Evolutionary conservation across 2,329 filamentous ascomycete genomes (phyloP).

Genomic region (Cladophialophora yegresii): DNA sequence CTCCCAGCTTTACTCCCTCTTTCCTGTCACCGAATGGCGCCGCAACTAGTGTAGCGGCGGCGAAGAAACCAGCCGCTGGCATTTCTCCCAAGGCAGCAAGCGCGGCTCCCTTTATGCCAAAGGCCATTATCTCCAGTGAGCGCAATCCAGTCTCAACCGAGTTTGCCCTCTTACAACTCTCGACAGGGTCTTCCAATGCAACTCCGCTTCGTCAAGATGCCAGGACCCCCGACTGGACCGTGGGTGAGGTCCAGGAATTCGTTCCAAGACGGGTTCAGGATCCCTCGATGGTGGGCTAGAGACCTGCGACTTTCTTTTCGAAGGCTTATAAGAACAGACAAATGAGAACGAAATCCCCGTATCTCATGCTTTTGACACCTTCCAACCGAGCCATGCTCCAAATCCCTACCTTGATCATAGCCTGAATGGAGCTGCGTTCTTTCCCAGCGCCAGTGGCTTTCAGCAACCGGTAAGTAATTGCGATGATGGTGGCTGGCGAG

Average conservation of each 20-base stretch:
- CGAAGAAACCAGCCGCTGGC: slow-evolving; percentile 29
- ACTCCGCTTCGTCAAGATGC: slow-evolving; percentile 47
- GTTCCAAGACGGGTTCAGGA: slow-evolving; percentile 59
- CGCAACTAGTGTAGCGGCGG: slow-evolving; percentile 7
- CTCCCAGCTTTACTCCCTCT: slow-evolving; percentile 86
- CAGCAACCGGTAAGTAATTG: slow-evolving; percentile 61
- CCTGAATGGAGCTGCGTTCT: slow-evolving; percentile 67
- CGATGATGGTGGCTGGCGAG: slow-evolving; percentile 2
- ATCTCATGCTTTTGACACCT: slow-evolving; percentile 29
- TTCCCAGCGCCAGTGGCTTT: slow-evolving; percentile 59
- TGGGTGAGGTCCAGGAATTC: slow-evolving; percentile 51
- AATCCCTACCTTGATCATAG: slow-evolving; percentile 76
- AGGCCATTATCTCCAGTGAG: slow-evolving; percentile 47
- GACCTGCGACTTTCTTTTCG: not conserved
- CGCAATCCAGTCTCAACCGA: not conserved
- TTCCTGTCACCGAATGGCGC: slow-evolving; percentile 52
- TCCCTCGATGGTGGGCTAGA: slow-evolving; percentile 50
- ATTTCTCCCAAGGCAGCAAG: slow-evolving; percentile 90
- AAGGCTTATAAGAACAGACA: slow-evolving; percentile 15
- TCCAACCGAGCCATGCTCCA: slow-evolving; percentile 46
- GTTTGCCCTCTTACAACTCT: slow-evolving; percentile 15
- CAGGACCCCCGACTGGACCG: slow-evolving; percentile 48
- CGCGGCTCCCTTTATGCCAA: slow-evolving; percentile 64
- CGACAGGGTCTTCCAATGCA: slow-evolving; percentile 45
- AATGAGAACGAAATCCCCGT: slow-evolving; percentile 31